These are phyloP conservation scores for Opeltia flavorubescens DNA, from an alignment of 495 filamentous ascomycete genomes.

Conservation along the genomic window DNA sequence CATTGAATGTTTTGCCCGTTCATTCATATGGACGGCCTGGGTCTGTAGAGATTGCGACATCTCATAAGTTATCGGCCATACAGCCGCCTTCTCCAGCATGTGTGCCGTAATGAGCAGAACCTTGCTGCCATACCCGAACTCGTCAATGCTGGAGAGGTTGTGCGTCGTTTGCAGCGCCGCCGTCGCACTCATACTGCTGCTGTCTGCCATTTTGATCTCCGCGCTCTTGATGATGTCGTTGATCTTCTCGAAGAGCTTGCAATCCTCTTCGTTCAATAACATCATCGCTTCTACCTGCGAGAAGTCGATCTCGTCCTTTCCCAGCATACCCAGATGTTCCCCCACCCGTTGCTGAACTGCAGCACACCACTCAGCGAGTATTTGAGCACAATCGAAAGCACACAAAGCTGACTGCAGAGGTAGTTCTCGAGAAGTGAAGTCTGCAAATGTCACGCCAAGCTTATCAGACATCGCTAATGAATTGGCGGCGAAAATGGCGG, in stretches of 20 bases:
- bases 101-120: slow-evolving; percentile 76
- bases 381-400: slow-evolving; percentile 90
- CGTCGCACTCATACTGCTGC: slow-evolving; percentile 28
- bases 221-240: slow-evolving; percentile 65
- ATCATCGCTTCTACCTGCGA: slow-evolving; percentile 68
- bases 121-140: slow-evolving; percentile 69
- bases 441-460: slow-evolving; percentile 72
- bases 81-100: slow-evolving; percentile 76
- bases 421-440: slow-evolving; percentile 77
- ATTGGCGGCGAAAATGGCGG: slow-evolving; percentile 88
- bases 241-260: slow-evolving; percentile 75
- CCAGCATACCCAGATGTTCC: slow-evolving; percentile 71
- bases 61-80: slow-evolving; percentile 90
- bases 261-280: slow-evolving; percentile 85
- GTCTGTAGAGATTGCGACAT: slow-evolving; percentile 79
- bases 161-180: slow-evolving; percentile 33
- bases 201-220: slow-evolving; percentile 64
- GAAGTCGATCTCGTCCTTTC: slow-evolving; percentile 66
- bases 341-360: slow-evolving; percentile 93
- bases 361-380: slow-evolving; percentile 90
- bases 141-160: slow-evolving; percentile 43
- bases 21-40: slow-evolving; percentile 71
- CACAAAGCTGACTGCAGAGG: slow-evolving; percentile 89
- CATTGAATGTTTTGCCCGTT: slow-evolving; percentile 52
- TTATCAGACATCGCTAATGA: slow-evolving; percentile 84